Conservation (phyloP, 805 yeast genomes). For the Candida sithepensis region DNA sequence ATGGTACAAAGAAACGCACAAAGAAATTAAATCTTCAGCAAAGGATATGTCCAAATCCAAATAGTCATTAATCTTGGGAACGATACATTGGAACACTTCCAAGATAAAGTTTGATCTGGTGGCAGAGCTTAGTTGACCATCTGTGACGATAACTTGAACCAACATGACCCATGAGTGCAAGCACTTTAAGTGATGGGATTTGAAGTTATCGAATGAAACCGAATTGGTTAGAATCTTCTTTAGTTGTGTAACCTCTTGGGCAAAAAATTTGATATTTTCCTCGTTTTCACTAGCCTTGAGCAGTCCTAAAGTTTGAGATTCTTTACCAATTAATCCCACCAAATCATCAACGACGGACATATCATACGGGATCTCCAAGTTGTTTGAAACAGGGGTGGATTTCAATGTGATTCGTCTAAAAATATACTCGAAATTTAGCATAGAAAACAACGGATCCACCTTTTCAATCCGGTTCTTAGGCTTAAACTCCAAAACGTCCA, state of each 20-base stretch:
- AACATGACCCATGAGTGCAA: conserved; percentile 82
- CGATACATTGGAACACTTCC: conserved; percentile 69
- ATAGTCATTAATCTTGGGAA: conserved; percentile 76
- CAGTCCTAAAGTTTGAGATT: conserved; percentile 25
- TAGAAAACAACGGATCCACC: conserved; percentile 32
- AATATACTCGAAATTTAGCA: conserved; percentile 39
- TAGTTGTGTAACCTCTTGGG: conserved; percentile 25
- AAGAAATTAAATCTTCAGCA: conserved; percentile 73
- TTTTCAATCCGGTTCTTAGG: conserved; percentile 42
- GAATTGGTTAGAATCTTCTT: conserved; percentile 41
- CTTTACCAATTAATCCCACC: conserved; percentile 24
- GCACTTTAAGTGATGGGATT: conserved; percentile 52
- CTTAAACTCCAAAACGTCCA: conserved; percentile 66
- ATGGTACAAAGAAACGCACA: conserved; percentile 68
- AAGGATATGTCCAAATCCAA: conserved; percentile 60
- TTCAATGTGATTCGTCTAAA: conserved; percentile 35
- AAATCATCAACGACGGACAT: conserved; percentile 36
- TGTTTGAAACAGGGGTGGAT: conserved; percentile 17
- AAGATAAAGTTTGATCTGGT: conserved; percentile 61
- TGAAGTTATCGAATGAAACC: conserved; percentile 44
- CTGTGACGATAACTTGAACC: conserved; percentile 68
- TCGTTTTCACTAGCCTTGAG: conserved; percentile 12
- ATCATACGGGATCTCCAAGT: conserved; percentile 34
- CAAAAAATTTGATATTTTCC: conserved; percentile 17
- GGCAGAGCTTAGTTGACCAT: conserved; percentile 44